Percentiles rank a stretch among this genome's conserved stretches.
phyloP scores from a whole-genome alignment of 2,329 filamentous ascomycete species.

The Fusarium bulbicola region DNA sequence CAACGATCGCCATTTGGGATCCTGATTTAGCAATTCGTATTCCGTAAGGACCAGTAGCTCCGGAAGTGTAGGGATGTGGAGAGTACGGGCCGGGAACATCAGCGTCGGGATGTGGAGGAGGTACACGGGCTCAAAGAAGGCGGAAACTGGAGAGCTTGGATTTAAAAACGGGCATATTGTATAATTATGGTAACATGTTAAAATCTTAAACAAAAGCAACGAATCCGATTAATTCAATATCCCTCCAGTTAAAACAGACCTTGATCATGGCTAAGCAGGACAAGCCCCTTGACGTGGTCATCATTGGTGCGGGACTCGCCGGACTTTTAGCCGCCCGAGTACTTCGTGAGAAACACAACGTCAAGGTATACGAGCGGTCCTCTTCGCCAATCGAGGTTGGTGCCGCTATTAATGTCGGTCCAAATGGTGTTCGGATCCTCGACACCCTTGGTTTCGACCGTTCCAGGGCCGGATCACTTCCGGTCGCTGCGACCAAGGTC shows the following conservation, averaged over 20 bases:
- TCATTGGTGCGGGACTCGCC: background rate
- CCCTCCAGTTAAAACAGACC: too few relatives aligned
- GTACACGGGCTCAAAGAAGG: background rate
- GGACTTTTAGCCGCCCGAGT: background rate
- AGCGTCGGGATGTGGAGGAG: background rate
- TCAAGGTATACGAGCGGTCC: background rate
- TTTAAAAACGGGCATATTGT: background rate
- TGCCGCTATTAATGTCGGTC: background rate
- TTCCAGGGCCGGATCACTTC: background rate
- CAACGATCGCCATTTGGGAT: background rate
- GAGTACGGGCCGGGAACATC: background rate
- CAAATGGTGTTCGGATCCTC: background rate
- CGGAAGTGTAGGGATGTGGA: background rate
- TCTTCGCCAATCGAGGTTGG: background rate
- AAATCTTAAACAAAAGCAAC: accelerated
- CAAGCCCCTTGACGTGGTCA: background rate
- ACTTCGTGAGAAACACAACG: background rate
- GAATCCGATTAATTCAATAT: background rate
- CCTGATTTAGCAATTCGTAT: background rate
- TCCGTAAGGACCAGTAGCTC: background rate
- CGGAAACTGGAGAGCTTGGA: background rate
- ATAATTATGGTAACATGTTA: background rate
- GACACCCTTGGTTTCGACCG: background rate
- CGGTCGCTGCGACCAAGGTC: background rate
- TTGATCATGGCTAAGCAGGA: background rate